phyloP scores from a whole-genome alignment of 768 basidiomycete genomes.

The Hydnomerulius pinastri region DNA sequence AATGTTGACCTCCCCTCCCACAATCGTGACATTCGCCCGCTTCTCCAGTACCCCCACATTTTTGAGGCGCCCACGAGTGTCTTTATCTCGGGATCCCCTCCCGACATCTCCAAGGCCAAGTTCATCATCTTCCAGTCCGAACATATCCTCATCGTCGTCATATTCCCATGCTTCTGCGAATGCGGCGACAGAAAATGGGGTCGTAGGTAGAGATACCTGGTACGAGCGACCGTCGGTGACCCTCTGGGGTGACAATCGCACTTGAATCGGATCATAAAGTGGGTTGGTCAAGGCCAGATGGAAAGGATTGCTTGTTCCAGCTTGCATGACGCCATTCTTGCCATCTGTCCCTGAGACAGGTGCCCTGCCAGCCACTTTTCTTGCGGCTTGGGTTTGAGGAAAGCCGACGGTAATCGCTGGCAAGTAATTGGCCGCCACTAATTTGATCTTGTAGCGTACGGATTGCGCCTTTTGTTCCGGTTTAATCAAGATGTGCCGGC shows the following conservation, averaged over 20 bases:
- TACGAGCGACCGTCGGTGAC: constrained; percentile 50
- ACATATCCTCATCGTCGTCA: constrained; percentile 90
- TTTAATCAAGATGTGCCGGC: constrained; percentile 96
- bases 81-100: constrained; percentile 47
- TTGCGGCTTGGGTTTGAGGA: constrained; percentile 52
- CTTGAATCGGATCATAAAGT: constrained; percentile 92
- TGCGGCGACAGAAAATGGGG: constrained; percentile 80
- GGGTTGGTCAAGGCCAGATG: constrained; percentile 94
- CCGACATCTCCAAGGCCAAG: constrained; percentile 34
- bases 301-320: constrained; percentile 82
- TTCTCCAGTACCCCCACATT: constrained; percentile 84
- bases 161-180: constrained; percentile 99
- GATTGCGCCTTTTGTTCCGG: constrained; percentile 97
- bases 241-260: constrained; percentile 80
- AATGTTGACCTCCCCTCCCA: constrained; percentile 88
- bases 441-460: constrained; percentile 94
- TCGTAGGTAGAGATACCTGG: constrained; percentile 76
- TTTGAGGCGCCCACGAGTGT: constrained; percentile 48
- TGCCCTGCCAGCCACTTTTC: constrained; percentile 40
- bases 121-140: constrained; percentile 49
- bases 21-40: constrained; percentile 84
- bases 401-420: constrained; percentile 79
- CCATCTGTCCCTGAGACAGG: constrained; percentile 38
- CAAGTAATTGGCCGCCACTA: constrained; percentile 92
- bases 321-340: constrained; percentile 50